Base-by-base conservation (phyloP, 495 filamentous ascomycete genomes). In the Penicillium pulvis region DNA sequence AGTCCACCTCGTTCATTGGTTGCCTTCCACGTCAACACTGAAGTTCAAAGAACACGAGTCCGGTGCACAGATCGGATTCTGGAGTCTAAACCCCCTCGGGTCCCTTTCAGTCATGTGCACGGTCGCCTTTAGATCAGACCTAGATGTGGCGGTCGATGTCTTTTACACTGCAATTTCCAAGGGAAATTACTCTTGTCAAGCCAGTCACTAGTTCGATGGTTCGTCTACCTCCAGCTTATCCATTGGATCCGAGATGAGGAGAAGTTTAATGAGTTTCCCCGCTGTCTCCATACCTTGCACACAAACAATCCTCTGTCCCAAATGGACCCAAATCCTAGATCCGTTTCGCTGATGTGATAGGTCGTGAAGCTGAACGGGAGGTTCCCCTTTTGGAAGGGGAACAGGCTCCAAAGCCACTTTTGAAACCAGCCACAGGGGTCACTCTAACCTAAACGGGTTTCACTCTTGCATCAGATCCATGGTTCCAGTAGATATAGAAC, bases 391-490 rank as follows among this genome's bases (percentile, higher is more conserved):
- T 36, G 33, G 33, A 9, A 36, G 33, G 33, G 4, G 33, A 36
- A 14, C 33, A 3, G 33, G 6, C 7, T 36, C 33, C 20, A 39
- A 39, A 39, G 35, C 11, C 35, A 33, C 31, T 7, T 35, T 26
- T 46, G 43, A 46, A 46, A 46, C 43, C 43, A 23, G 43, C 43
- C 43, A 46, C 43, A 46, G 43, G 43, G 43, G 43, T 46, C 43
- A 24, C 19, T 46, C 43, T 46, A 46, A 46, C 43, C 43, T 46
- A 46, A 24, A 46, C 20, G 7, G 43, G 43, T 12, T 24, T 44
- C n/a, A 44, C 23, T 44, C 9, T 11, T 20, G 23, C 19, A 9
- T 46, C 43, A 46, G 43, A 46, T 41, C 39, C 39, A 41, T 41
- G 39, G 39, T 10, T 36, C 33, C 33, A 10, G 33, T 14, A 5